Evolutionary conservation across 352 stramenopile genomes (phyloP).

Genomic region (Pythium aquatile): DNA sequence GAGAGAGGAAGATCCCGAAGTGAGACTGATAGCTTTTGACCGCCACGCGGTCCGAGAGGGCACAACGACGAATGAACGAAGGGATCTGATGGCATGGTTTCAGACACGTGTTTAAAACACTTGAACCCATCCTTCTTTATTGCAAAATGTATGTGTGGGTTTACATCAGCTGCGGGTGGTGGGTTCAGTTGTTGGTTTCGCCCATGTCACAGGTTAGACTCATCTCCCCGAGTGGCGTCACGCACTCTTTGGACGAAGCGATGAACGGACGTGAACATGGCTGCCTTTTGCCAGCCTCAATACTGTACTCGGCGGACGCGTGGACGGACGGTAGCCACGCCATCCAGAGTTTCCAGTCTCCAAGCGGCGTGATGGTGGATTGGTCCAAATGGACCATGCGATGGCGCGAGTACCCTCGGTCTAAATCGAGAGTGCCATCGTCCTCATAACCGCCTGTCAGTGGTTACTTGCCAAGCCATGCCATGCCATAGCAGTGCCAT

Average conservation of each 20-base stretch:
- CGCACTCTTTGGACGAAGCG: not conserved
- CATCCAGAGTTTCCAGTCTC: too few species aligned
- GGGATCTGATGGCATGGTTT: constrained; percentile 2
- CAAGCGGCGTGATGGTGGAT: too few species aligned
- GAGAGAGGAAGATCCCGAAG: not conserved
- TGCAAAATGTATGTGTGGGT: not conserved
- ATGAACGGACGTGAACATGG: too few species aligned
- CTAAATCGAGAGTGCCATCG: too few species aligned
- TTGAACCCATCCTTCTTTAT: not conserved
- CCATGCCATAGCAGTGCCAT: too few species aligned
- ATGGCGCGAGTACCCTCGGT: too few species aligned
- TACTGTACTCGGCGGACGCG: too few species aligned
- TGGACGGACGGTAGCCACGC: too few species aligned
- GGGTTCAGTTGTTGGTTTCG: not conserved
- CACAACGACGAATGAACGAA: not conserved
- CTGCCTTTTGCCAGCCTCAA: too few species aligned
- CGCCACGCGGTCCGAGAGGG: constrained; percentile 1
- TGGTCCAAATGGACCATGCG: too few species aligned
- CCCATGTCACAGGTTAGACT: constrained; percentile 3
- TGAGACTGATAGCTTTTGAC: not conserved
- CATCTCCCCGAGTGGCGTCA: constrained; percentile 1
- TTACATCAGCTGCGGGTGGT: not conserved
- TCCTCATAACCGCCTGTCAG: too few species aligned
- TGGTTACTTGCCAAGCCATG: too few species aligned
- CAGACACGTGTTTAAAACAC: constrained; percentile 1